phyloP scores from a whole-genome alignment of 495 filamentous ascomycete genomes.

The Neurospora cerealis region DNA sequence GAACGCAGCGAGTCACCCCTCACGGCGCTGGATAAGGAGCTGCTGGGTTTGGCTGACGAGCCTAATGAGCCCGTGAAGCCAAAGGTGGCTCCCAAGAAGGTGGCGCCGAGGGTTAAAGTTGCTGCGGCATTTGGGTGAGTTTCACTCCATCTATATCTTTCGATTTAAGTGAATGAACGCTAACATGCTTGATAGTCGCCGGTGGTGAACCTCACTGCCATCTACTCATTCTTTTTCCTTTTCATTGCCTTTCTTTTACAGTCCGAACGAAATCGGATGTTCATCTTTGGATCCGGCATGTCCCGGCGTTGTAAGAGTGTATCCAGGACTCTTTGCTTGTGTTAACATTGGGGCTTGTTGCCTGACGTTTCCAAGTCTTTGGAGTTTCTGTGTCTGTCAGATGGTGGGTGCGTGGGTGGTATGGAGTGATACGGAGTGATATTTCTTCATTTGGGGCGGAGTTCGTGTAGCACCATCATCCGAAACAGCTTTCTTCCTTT shows the following conservation, averaged over 20 bases:
- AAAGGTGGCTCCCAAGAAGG: slow-evolving; percentile 1
- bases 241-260: not conserved
- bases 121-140: slow-evolving; percentile 20
- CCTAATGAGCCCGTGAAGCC: slow-evolving; percentile 1
- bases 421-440: not conserved
- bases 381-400: not conserved
- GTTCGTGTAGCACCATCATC: not conserved
- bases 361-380: not conserved
- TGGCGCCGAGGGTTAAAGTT: slow-evolving; percentile 14
- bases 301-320: not conserved
- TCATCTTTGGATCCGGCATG: not conserved
- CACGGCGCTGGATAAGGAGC: slow-evolving; percentile 12
- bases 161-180: not conserved
- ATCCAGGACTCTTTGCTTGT: not conserved
- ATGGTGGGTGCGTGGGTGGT: not conserved
- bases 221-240: not conserved
- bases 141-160: not conserved
- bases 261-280: not conserved
- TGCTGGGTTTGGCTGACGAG: slow-evolving; percentile 14
- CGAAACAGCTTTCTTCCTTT: not conserved
- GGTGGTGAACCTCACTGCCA: not conserved
- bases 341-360: not conserved
- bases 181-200: not conserved
- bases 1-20: slow-evolving; percentile 17
- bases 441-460: not conserved